Evolutionary conservation across 768 basidiomycete species (phyloP).

Genomic region (Terana coerulea): DNA sequence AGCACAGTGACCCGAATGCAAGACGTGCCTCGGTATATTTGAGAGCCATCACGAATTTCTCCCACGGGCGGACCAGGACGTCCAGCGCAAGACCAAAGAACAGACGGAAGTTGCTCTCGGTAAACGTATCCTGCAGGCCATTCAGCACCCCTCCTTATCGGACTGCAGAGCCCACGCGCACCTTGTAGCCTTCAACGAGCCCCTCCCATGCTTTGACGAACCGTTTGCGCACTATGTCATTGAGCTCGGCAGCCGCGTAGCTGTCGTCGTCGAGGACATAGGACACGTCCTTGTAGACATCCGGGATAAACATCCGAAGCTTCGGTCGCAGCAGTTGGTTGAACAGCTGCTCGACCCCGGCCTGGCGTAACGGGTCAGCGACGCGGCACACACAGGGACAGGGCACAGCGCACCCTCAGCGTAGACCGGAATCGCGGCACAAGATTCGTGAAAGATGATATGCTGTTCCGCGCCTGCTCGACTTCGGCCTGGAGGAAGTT

Average conservation of each 20-base stretch:
- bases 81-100: slow-evolving; percentile 87
- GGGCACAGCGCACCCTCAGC: slow-evolving; percentile 54
- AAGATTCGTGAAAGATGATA: slow-evolving; percentile 50
- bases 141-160: neutral
- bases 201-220: slow-evolving; percentile 88
- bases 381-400: neutral
- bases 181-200: slow-evolving; percentile 85
- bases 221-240: slow-evolving; percentile 83
- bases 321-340: slow-evolving; percentile 90
- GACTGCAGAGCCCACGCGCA: slow-evolving; percentile 24
- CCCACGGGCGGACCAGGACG: slow-evolving; percentile 91
- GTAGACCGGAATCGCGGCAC: slow-evolving; percentile 65
- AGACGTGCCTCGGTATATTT: slow-evolving; percentile 80
- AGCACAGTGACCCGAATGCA: neutral
- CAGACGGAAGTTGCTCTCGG: slow-evolving; percentile 80
- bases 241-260: slow-evolving; percentile 79
- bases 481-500: slow-evolving; percentile 64
- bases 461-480: slow-evolving; percentile 39
- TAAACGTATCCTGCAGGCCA: slow-evolving; percentile 67
- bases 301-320: slow-evolving; percentile 76
- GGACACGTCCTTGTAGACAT: slow-evolving; percentile 86
- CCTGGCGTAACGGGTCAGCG: slow-evolving; percentile 36
- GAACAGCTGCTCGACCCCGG: slow-evolving; percentile 90
- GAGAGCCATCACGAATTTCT: slow-evolving; percentile 76
- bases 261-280: slow-evolving; percentile 89